These are phyloP conservation scores for Neurospora africana DNA, from an alignment of 495 filamentous ascomycete genomes.

Conservation along the genomic window DNA sequence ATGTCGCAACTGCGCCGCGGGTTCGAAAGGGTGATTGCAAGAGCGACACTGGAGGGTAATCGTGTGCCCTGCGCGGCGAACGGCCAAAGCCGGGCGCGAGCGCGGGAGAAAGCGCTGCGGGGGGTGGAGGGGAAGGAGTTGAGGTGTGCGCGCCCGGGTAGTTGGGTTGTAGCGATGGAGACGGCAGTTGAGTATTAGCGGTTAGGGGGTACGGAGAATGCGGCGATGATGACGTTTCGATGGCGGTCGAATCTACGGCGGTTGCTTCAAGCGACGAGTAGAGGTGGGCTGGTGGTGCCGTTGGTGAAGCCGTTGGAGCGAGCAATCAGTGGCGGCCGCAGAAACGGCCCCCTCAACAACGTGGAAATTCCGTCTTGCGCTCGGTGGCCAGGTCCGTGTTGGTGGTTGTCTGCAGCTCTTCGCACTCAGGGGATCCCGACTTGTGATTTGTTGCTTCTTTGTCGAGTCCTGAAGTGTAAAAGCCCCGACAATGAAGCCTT, in stretches of 20 bases:
- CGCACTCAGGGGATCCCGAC: background rate
- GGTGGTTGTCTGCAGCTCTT: background rate
- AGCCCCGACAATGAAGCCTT: background rate
- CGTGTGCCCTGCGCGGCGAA: slow-evolving; percentile 30
- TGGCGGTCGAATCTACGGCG: slow-evolving; percentile 27
- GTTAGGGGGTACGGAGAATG: slow-evolving; percentile 1
- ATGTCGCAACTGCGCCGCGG: slow-evolving; percentile 17
- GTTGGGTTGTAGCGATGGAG: slow-evolving; percentile 26
- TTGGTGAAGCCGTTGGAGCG: slow-evolving; percentile 38
- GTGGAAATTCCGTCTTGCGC: slow-evolving; percentile 2
- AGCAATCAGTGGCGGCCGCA: slow-evolving; percentile 26
- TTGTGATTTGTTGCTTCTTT: background rate
- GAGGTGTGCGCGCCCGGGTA: slow-evolving; percentile 20
- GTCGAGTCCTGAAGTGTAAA: background rate
- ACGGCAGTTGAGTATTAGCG: slow-evolving; percentile 23
- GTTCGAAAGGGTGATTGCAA: slow-evolving; percentile 37
- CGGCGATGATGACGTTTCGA: background rate
- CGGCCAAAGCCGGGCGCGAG: slow-evolving; percentile 7
- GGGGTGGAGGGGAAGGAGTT: slow-evolving; percentile 11
- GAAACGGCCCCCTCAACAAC: slow-evolving; percentile 27
- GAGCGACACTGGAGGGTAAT: slow-evolving; percentile 23
- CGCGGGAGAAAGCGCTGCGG: slow-evolving; percentile 9
- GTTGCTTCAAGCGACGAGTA: slow-evolving; percentile 15
- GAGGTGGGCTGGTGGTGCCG: slow-evolving; percentile 22
- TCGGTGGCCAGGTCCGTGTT: background rate